Base-by-base conservation (phyloP, 2,329 filamentous ascomycete genomes). In the Fusarium clavum region DNA sequence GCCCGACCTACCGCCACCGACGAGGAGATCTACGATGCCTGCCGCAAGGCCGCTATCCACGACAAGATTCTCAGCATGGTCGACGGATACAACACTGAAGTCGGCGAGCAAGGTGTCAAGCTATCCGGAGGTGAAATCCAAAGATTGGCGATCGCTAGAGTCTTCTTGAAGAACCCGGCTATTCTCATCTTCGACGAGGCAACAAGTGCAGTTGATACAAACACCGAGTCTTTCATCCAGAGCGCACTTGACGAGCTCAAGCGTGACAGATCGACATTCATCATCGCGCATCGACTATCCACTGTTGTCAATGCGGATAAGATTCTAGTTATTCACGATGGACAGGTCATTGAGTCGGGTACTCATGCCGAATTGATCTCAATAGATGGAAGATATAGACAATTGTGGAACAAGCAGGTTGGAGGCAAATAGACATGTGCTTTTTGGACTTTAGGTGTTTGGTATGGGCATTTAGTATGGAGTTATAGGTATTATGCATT, bases 161-260 rank as follows among this genome's bases (percentile, higher is more conserved):
- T 86, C 0, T 78, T 89, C 10, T 77, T 89, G 1, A 81, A 86
- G 5, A 81, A 83, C 8, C 86, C 87, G 2, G 83, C 84, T 2
- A 90, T 93, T 47, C 79, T 93, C 1, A 87, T 93, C 13, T 81
- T 90, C 3, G 91, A 92, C 64, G 90, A 92, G 78, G 90, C 90
- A 0, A 92, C 90, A 0, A 88, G 86, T 32, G 87, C 89, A 1
- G 70, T 83, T 25, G 80, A 83, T 46, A 78, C 79, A 3, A 73
- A 71, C 86, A 85, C 83, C 0, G 82, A 86, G 67, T 74, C 75
- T 3, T 74, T 77, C 52, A 82, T 89, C 32, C 81, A 87, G 73
- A 61, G 76, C 51, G 82, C 85, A 8, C 73, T 89, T 43, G 78
- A 81, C 5, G 76, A 78, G 43, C 75, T 88, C 25, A 83, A 81